phyloP scores from a whole-genome alignment of 2,329 filamentous ascomycete genomes.

The Sordariomycetes sp. region DNA sequence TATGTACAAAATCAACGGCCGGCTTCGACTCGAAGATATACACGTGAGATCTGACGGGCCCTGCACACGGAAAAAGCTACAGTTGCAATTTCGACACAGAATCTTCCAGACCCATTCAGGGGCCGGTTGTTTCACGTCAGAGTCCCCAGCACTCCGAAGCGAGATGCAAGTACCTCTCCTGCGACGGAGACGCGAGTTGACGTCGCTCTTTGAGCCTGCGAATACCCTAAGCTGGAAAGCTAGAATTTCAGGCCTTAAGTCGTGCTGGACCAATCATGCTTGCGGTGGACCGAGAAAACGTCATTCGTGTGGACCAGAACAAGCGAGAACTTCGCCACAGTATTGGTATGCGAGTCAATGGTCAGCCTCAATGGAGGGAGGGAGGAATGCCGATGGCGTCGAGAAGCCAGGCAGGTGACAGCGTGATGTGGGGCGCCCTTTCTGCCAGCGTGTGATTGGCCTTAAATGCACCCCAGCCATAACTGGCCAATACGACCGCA shows the following conservation, averaged over 20 bases:
- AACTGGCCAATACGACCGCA: not conserved
- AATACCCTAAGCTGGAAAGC: not conserved
- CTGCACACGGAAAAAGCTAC: not conserved
- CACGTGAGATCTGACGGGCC: not conserved
- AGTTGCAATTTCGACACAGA: not conserved
- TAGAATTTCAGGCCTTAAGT: not conserved
- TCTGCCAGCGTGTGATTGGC: no score
- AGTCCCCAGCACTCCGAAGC: not conserved
- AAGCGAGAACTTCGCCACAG: not conserved
- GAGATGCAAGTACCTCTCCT: not conserved
- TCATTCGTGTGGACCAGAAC: not conserved
- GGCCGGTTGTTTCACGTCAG: not conserved
- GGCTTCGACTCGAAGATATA: no score
- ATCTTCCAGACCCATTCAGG: not conserved
- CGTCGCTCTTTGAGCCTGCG: no score
- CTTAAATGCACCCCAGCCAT: no score
- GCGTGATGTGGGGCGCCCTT: no score
- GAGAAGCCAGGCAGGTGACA: no score
- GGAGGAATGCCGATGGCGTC: no score
- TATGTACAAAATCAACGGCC: no score
- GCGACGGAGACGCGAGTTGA: not conserved
- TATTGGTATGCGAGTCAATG: not conserved
- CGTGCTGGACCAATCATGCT: not conserved
- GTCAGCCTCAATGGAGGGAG: no score
- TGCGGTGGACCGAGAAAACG: not conserved